Conservation (phyloP, 768 basidiomycete genomes). For the Dendrothele bispora region DNA sequence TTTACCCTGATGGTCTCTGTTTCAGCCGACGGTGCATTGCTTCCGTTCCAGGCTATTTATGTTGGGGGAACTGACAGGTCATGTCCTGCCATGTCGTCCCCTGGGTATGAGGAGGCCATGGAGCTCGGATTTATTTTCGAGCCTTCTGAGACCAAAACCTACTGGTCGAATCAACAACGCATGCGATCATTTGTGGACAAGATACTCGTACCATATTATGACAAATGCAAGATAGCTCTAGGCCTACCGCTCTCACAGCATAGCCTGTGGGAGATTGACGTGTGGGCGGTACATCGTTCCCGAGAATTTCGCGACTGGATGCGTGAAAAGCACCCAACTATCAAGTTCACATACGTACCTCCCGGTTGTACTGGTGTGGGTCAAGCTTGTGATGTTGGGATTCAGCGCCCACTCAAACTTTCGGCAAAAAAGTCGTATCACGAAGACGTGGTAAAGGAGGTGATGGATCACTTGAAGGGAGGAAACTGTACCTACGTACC, state of each 20-base stretch:
- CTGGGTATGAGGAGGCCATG: slow-evolving; percentile 18
- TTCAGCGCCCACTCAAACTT: slow-evolving; percentile 37
- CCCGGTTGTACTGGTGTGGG: slow-evolving; percentile 30
- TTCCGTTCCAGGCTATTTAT: slow-evolving; percentile 40
- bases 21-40: slow-evolving; percentile 25
- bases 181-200: slow-evolving; percentile 19
- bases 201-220: slow-evolving; percentile 21
- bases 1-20: slow-evolving; percentile 36
- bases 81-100: slow-evolving; percentile 15
- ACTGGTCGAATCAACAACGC: slow-evolving; percentile 15
- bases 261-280: slow-evolving; percentile 25
- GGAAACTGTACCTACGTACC: too few species aligned
- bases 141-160: slow-evolving; percentile 15
- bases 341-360: slow-evolving; percentile 31
- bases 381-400: slow-evolving; percentile 36
- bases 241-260: slow-evolving; percentile 16
- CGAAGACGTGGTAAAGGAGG: slow-evolving; percentile 31
- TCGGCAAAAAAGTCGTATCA: slow-evolving; percentile 30
- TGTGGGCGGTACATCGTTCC: slow-evolving; percentile 39
- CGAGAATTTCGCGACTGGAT: slow-evolving; percentile 35
- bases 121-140: slow-evolving; percentile 23
- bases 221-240: slow-evolving; percentile 5
- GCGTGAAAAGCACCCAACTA: slow-evolving; percentile 19
- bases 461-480: slow-evolving; percentile 20
- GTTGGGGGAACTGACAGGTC: slow-evolving; percentile 25